Evolutionary conservation across 176 grass and related monocot genomes (phyloP).

Genomic region (Eremochloa ophiuroides): DNA sequence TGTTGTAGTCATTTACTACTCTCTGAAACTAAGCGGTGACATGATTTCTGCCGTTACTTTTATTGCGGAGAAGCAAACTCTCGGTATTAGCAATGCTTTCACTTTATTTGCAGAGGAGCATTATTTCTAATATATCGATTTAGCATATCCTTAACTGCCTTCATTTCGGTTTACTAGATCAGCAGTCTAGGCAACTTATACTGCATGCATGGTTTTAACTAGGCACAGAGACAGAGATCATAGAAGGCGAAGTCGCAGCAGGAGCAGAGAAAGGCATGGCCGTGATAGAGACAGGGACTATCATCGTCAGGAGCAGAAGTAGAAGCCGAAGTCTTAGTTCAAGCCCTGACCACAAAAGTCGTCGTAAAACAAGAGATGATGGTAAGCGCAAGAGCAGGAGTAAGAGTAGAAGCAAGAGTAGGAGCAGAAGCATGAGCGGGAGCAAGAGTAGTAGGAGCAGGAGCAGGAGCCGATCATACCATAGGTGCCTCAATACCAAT

Average conservation of each 20-base stretch:
- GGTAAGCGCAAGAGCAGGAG: conserved; percentile 9
- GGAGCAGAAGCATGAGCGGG: conserved; percentile 10
- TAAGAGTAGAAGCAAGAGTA: conserved; percentile 1
- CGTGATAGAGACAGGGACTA: conserved; percentile 52
- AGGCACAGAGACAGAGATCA: conserved; percentile 52
- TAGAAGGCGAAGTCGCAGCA: conserved; percentile 47
- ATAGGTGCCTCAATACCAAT: conserved; percentile 34
- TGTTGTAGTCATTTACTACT: background rate
- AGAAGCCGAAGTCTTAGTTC: conserved; percentile 14
- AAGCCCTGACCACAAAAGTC: conserved; percentile 18
- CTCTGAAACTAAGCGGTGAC: background rate
- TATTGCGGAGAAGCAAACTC: background rate
- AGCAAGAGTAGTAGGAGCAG: conserved; percentile 15
- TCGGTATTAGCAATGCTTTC: background rate
- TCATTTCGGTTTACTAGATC: background rate
- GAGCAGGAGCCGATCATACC: conserved; percentile 40
- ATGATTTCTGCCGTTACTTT: background rate
- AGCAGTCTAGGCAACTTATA: background rate
- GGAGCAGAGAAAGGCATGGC: conserved; percentile 47
- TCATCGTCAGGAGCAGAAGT: conserved; percentile 34
- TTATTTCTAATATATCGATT: background rate
- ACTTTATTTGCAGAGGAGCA: background rate
- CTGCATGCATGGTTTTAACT: conserved; percentile 18
- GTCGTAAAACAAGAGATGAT: conserved; percentile 29
- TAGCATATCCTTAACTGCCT: background rate